Conservation (phyloP, 2,329 filamentous ascomycete species). For the Fonsecaea nubica region DNA sequence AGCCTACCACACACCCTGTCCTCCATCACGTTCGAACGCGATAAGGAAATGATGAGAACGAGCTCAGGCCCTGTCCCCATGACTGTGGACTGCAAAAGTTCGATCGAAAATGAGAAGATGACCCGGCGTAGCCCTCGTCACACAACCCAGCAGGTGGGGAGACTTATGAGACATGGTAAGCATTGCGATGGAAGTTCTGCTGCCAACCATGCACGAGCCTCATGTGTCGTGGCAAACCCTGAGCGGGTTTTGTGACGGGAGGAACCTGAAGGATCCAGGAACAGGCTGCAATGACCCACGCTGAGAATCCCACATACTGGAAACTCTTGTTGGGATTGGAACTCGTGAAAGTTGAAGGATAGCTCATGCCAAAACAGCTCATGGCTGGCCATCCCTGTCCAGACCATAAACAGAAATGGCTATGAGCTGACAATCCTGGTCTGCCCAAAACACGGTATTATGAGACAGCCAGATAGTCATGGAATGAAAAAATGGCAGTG, state of each 20-base stretch:
- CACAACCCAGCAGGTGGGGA: slow-evolving; percentile 21
- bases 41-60: slow-evolving; percentile 13
- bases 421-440: background rate
- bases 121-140: slow-evolving; percentile 18
- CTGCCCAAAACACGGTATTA: background rate
- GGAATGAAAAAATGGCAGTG: background rate
- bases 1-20: slow-evolving; percentile 14
- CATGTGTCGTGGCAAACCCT: slow-evolving; percentile 15
- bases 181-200: slow-evolving; percentile 13
- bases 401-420: background rate
- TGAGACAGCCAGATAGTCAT: background rate
- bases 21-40: slow-evolving; percentile 1
- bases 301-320: slow-evolving; percentile 7
- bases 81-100: slow-evolving; percentile 7
- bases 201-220: slow-evolving; percentile 9
- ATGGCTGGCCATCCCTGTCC: background rate
- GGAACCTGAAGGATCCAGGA: slow-evolving; percentile 8
- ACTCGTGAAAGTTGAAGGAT: background rate
- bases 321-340: background rate
- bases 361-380: background rate
- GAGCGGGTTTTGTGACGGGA: background rate
- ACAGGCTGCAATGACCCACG: slow-evolving; percentile 10
- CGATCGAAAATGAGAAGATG: slow-evolving; percentile 2
- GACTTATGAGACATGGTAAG: slow-evolving; percentile 32
- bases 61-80: slow-evolving; percentile 12